A percentile compares a stretch with the other conserved stretches of the same genome.
phyloP scores from a whole-genome alignment of 164 flowering plant genomes.

The Sedum album region DNA sequence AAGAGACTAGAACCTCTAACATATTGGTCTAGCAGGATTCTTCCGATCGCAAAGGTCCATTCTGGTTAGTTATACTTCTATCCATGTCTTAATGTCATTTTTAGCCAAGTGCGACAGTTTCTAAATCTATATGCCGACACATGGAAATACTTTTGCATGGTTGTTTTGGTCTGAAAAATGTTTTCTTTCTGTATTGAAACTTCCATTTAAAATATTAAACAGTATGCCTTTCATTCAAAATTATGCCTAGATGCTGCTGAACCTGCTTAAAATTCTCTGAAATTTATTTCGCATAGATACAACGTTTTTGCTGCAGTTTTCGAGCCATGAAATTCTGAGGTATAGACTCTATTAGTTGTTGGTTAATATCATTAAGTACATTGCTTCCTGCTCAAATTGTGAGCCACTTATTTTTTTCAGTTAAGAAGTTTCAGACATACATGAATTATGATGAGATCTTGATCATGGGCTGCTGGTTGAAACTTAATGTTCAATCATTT shows the following conservation, averaged over 20 bases:
- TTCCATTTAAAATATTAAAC: no score
- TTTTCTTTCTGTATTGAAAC: no score
- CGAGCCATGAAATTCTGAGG: not conserved
- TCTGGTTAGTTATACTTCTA: not conserved
- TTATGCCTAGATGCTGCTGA: no score
- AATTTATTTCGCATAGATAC: no score
- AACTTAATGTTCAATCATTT: not conserved
- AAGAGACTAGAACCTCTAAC: not conserved
- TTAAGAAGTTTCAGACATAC: not conserved
- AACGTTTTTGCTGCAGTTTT: not conserved
- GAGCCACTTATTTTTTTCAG: not conserved
- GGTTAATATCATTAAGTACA: no score
- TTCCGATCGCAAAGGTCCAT: not conserved
- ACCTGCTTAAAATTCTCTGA: no score
- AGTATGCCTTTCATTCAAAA: no score
- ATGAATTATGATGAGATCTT: not conserved
- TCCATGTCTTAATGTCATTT: no score
- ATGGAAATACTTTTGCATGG: no score
- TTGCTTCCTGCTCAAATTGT: not conserved
- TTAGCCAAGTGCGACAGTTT: no score
- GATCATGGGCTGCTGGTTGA: not conserved
- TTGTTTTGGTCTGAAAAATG: no score
- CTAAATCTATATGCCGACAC: no score
- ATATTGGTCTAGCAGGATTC: not conserved
- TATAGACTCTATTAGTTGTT: not conserved